Percentiles rank a stretch among this genome's conserved stretches.
Evolutionary conservation across 2,329 filamentous ascomycete genomes (phyloP).

Genomic region (Pezizomycotina sp.): DNA sequence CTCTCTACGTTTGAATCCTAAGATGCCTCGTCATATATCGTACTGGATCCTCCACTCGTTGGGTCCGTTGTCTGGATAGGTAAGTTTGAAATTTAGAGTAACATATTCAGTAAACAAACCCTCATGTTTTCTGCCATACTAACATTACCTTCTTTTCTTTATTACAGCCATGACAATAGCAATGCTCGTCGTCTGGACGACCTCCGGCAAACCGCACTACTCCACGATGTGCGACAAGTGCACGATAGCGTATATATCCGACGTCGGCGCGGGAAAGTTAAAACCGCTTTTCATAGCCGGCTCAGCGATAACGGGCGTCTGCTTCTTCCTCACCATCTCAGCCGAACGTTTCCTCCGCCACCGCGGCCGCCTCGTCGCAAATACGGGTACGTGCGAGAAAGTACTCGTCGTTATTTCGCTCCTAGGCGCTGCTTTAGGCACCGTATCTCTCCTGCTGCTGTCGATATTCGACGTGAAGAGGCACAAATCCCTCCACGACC

Average conservation of each 20-base stretch:
- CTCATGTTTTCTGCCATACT: too few relatives aligned
- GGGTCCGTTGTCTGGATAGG: conserved; percentile 14
- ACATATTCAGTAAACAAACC: too few relatives aligned
- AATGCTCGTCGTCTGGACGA: conserved; percentile 53
- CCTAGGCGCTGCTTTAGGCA: conserved; percentile 52
- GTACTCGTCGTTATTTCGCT: conserved; percentile 39
- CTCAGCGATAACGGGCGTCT: conserved; percentile 53
- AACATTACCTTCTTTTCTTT: background rate
- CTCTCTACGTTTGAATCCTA: too few relatives aligned
- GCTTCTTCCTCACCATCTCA: conserved; percentile 65
- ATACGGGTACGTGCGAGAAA: conserved; percentile 35
- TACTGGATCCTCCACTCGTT: conserved; percentile 14
- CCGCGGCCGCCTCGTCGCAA: conserved; percentile 58
- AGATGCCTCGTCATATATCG: conserved; percentile 7
- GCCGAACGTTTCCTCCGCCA: conserved; percentile 77
- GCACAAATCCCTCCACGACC: conserved; percentile 51
- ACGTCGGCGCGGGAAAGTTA: conserved; percentile 42
- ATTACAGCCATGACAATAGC: conserved; percentile 25
- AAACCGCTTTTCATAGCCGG: conserved; percentile 68
- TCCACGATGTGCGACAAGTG: conserved; percentile 38
- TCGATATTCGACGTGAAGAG: conserved; percentile 69
- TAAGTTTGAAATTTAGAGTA: too few relatives aligned
- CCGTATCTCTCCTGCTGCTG: conserved; percentile 62
- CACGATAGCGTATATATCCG: conserved; percentile 54
- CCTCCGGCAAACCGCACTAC: conserved; percentile 42